Evolutionary conservation across 257 asterid species (phyloP).

Genomic region (Gentiana straminea): DNA sequence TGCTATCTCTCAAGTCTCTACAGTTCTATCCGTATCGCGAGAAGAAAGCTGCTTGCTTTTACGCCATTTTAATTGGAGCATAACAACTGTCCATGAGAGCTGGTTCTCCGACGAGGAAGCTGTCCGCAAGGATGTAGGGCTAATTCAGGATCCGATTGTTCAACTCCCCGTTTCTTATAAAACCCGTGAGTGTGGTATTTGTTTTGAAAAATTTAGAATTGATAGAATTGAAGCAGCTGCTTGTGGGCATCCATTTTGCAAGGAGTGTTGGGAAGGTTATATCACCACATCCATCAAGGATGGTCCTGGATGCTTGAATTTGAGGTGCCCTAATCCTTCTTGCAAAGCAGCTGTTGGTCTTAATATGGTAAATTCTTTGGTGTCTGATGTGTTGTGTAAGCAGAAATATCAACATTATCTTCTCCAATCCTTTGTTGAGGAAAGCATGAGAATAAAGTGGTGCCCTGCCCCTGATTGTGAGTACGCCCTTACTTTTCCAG

Average conservation of each 20-base stretch:
- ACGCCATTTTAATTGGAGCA: slow-evolving; percentile 19
- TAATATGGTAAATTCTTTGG: slow-evolving; percentile 53
- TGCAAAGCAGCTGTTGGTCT: slow-evolving; percentile 78
- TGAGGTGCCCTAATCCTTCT: slow-evolving; percentile 85
- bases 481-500: slow-evolving; percentile 63
- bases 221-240: slow-evolving; percentile 36
- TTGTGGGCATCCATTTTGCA: slow-evolving; percentile 79
- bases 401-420: slow-evolving; percentile 68
- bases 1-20: slow-evolving; percentile 10
- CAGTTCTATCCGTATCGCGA: slow-evolving; percentile 18
- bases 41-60: slow-evolving; percentile 15
- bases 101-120: slow-evolving; percentile 25
- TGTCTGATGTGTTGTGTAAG: slow-evolving; percentile 34
- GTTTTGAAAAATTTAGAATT: slow-evolving; percentile 48
- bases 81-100: slow-evolving; percentile 19
- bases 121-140: slow-evolving; percentile 48
- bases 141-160: slow-evolving; percentile 43
- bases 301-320: slow-evolving; percentile 86
- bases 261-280: slow-evolving; percentile 82
- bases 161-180: slow-evolving; percentile 28
- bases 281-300: slow-evolving; percentile 70
- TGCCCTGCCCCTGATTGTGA: slow-evolving; percentile 99
- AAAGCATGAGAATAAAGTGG: slow-evolving; percentile 89
- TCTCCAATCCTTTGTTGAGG: slow-evolving; percentile 79
- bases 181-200: slow-evolving; percentile 66